Percentiles rank a stretch among this genome's conserved stretches.
phyloP scores from a whole-genome alignment of 2,329 filamentous ascomycete genomes.

The Colletotrichum sp. region DNA sequence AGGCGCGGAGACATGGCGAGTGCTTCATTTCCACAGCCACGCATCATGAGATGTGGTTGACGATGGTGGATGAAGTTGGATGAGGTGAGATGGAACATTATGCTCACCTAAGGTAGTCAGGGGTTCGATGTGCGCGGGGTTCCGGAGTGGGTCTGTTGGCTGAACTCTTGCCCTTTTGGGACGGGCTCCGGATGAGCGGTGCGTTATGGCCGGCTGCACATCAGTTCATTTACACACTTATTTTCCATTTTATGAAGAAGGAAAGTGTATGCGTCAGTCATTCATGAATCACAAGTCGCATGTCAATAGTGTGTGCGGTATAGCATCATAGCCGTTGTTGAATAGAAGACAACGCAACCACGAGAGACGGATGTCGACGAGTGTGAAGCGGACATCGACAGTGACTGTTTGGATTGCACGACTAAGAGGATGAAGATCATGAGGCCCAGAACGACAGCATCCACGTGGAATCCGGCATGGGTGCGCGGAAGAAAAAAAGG shows the following conservation, averaged over 20 bases:
- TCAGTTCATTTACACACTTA: background rate
- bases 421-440: background rate
- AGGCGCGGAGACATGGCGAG: background rate
- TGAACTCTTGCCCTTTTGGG: background rate
- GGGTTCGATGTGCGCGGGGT: background rate
- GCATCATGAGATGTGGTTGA: background rate
- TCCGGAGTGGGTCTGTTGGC: background rate
- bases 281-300: background rate
- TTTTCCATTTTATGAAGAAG: background rate
- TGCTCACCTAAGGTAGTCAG: background rate
- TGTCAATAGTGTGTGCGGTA: background rate
- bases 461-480: background rate
- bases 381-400: background rate
- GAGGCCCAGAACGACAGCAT: background rate
- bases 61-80: background rate
- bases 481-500: background rate
- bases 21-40: background rate
- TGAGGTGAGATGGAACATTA: background rate
- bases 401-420: background rate
- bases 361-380: background rate
- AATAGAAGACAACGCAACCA: background rate
- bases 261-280: background rate
- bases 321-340: background rate
- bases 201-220: background rate
- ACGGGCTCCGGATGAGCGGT: background rate